Percentiles rank a stretch among this genome's conserved stretches.
Conservation (phyloP, 192 early-diverging fungal genomes). For the Umbelopsis ramanniana region DNA sequence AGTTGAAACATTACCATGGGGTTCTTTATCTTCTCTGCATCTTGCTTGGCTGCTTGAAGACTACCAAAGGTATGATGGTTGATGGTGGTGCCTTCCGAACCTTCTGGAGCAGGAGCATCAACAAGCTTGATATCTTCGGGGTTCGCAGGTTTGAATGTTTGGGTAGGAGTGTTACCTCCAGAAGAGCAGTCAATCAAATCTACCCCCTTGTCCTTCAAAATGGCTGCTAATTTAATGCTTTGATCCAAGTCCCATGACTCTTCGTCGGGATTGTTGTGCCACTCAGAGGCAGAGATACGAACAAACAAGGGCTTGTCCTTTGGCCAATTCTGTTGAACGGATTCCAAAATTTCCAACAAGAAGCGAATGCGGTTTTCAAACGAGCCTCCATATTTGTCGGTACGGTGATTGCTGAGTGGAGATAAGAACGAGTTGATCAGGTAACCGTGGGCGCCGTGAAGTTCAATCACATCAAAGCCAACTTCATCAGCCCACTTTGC, state of each 20-base stretch:
- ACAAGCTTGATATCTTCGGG: conserved; percentile 27
- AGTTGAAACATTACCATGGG: conserved; percentile 64
- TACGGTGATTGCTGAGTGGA: conserved; percentile 81
- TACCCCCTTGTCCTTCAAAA: conserved; percentile 68
- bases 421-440: conserved; percentile 81
- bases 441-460: conserved; percentile 92
- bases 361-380: conserved; percentile 88
- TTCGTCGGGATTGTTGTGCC: conserved; percentile 56
- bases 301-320: conserved; percentile 82
- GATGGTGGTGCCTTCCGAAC: background rate
- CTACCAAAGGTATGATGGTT: background rate
- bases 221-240: conserved; percentile 60
- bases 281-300: conserved; percentile 82
- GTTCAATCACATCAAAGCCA: conserved; percentile 85
- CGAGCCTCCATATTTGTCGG: conserved; percentile 90
- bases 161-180: conserved; percentile 62
- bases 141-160: conserved; percentile 17
- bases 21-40: conserved; percentile 45
- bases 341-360: conserved; percentile 67
- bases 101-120: conserved; percentile 20
- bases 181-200: conserved; percentile 88
- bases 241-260: conserved; percentile 73
- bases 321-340: conserved; percentile 75
- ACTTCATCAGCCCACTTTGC: conserved; percentile 72
- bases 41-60: conserved; percentile 4